These are phyloP conservation scores for Thielaviopsis populi DNA, from an alignment of 2,329 filamentous ascomycete species.

Conservation along the genomic window DNA sequence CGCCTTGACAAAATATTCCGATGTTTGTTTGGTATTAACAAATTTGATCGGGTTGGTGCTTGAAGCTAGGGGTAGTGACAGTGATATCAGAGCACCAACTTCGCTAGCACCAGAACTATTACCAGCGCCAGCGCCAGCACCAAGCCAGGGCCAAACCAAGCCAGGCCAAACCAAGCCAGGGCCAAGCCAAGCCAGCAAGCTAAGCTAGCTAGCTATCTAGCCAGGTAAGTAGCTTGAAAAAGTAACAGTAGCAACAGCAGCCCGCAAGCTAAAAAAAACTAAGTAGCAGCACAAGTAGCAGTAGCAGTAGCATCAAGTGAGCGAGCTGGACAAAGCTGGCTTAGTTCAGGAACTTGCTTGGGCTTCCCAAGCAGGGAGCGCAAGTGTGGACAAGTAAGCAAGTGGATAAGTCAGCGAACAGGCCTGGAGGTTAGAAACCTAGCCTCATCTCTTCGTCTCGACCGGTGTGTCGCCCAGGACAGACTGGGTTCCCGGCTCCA, in stretches of 20 bases:
- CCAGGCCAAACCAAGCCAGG: too few relatives aligned
- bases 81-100: not conserved
- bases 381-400: not conserved
- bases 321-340: not conserved
- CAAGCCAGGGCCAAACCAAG: not conserved
- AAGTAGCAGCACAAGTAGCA: not conserved
- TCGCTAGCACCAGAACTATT: too few relatives aligned
- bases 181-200: too few relatives aligned
- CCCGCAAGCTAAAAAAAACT: too few relatives aligned
- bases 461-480: too few relatives aligned
- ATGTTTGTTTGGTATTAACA: slow-evolving; percentile 7
- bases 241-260: too few relatives aligned
- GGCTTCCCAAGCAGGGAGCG: not conserved
- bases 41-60: not conserved
- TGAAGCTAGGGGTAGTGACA: not conserved
- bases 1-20: slow-evolving; percentile 9
- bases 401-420: too few relatives aligned
- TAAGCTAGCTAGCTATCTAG: too few relatives aligned
- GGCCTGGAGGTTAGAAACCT: not conserved
- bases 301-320: not conserved
- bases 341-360: not conserved
- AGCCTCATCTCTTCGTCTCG: not conserved
- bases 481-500: too few relatives aligned
- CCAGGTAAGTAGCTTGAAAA: too few relatives aligned
- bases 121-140: not conserved